A percentile compares a stretch with the other conserved stretches of the same genome.
Evolutionary conservation across 768 basidiomycete species (phyloP).

Genomic region (Kockovaella imperatae): DNA sequence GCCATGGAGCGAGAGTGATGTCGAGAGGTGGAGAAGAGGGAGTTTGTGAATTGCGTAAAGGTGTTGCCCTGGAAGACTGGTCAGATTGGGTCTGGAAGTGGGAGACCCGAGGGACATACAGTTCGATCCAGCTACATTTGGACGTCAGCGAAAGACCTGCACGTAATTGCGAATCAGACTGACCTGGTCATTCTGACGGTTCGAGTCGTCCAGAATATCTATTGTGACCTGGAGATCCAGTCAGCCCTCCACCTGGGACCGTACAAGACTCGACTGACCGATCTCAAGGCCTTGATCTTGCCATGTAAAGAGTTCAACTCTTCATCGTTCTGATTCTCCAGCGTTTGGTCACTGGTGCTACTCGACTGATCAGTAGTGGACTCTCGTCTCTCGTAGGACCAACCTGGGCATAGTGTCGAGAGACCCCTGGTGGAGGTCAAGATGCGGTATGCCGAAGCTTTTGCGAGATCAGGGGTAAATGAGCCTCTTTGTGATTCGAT

Average conservation of each 20-base stretch:
- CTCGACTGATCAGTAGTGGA: too few relatives aligned
- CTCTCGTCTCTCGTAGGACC: too few relatives aligned
- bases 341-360: slow-evolving; percentile 39
- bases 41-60: slow-evolving; percentile 41
- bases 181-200: slow-evolving; percentile 43
- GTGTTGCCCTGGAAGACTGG: slow-evolving; percentile 28
- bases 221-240: slow-evolving; percentile 38
- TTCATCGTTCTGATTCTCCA: slow-evolving; percentile 44
- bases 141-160: neutral
- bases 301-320: slow-evolving; percentile 41
- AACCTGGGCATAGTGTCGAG: too few relatives aligned
- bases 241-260: neutral
- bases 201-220: slow-evolving; percentile 43
- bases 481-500: too few relatives aligned
- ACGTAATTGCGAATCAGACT: slow-evolving; percentile 3
- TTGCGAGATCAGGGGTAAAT: too few relatives aligned
- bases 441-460: too few relatives aligned
- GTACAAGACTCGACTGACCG: slow-evolving; percentile 20
- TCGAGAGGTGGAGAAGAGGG: slow-evolving; percentile 40
- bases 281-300: slow-evolving; percentile 42
- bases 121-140: slow-evolving; percentile 38
- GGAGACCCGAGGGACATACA: slow-evolving; percentile 17
- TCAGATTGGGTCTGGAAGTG: neutral
- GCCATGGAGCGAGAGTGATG: slow-evolving; percentile 43
- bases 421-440: too few relatives aligned